These are phyloP conservation scores for Raphanus raphanistrum DNA, from an alignment of 345 rosid species.

Conservation along the genomic window DNA sequence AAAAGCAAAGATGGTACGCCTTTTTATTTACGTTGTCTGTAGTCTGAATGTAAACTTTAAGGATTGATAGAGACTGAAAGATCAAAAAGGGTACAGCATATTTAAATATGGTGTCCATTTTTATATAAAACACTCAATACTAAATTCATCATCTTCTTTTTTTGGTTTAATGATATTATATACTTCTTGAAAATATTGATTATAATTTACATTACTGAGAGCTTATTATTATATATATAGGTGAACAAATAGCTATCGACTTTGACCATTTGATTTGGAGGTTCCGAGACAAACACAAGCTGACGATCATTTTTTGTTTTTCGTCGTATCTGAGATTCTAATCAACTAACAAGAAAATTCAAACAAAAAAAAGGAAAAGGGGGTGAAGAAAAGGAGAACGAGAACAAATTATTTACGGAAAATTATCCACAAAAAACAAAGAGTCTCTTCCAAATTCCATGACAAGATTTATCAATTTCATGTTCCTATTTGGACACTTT, in stretches of 20 bases:
- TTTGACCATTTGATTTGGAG: constrained; percentile 20
- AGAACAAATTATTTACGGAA: background rate
- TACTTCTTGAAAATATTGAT: background rate
- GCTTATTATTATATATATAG: background rate
- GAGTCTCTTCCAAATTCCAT: constrained; percentile 20
- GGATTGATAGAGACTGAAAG: constrained; percentile 31
- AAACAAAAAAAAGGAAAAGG: background rate
- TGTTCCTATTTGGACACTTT: constrained; percentile 21
- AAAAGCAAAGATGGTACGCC: constrained; percentile 36
- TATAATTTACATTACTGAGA: background rate
- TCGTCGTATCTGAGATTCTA: background rate
- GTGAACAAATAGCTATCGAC: constrained; percentile 1
- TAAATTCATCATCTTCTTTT: background rate
- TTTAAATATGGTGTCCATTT: background rate
- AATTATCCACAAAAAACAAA: constrained; percentile 21
- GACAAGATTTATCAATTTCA: constrained; percentile 37
- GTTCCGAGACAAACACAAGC: constrained; percentile 33
- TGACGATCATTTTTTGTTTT: background rate
- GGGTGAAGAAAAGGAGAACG: background rate
- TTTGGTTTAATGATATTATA: background rate
- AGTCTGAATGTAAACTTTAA: constrained; percentile 36
- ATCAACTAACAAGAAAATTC: background rate
- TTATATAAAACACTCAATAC: background rate
- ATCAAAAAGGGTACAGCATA: constrained; percentile 6
- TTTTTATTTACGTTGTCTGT: constrained; percentile 35